A percentile compares a stretch with the other conserved stretches of the same genome.
Evolutionary conservation across 1,284 basidiomycete genomes (phyloP).

Genomic region (Sparassis latifolia): DNA sequence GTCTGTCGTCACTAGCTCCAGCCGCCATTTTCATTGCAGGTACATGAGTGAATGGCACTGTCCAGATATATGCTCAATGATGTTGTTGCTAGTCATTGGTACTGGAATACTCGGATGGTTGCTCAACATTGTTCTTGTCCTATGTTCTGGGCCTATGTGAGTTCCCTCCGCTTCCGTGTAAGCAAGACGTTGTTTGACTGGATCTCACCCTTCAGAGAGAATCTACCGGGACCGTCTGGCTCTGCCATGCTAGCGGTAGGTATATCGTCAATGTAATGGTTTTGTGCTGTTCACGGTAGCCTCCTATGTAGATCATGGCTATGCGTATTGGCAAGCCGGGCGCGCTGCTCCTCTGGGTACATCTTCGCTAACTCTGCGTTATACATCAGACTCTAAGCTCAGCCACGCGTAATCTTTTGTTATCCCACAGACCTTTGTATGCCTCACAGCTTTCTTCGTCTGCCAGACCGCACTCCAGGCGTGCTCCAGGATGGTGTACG

Average conservation of each 20-base stretch:
- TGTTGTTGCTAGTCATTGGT: conserved; percentile 51
- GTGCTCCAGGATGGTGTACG: conserved; percentile 82
- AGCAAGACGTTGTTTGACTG: conserved; percentile 1
- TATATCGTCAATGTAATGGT: conserved; percentile 1
- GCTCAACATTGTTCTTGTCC: conserved; percentile 76
- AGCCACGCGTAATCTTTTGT: not conserved
- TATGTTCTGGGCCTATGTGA: conserved; percentile 71
- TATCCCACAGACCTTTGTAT: conserved; percentile 56
- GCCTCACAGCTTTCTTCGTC: conserved; percentile 79
- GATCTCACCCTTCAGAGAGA: conserved; percentile 31
- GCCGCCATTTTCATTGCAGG: conserved; percentile 83
- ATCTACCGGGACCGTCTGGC: conserved; percentile 58
- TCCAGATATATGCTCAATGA: no score
- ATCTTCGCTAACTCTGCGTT: conserved; percentile 13
- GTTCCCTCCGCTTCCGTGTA: conserved; percentile 16
- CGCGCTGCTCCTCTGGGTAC: conserved; percentile 71
- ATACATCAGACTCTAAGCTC: not conserved
- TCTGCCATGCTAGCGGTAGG: conserved; percentile 64
- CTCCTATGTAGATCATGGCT: conserved; percentile 54
- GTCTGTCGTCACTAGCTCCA: conserved; percentile 35
- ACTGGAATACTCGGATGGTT: conserved; percentile 83
- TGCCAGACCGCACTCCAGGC: conserved; percentile 81
- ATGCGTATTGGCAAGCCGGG: conserved; percentile 67
- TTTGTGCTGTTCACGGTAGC: not conserved
- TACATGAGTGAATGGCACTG: conserved; percentile 12